phyloP scores from a whole-genome alignment of 2,329 filamentous ascomycete species.

The Diaporthe longicolla region DNA sequence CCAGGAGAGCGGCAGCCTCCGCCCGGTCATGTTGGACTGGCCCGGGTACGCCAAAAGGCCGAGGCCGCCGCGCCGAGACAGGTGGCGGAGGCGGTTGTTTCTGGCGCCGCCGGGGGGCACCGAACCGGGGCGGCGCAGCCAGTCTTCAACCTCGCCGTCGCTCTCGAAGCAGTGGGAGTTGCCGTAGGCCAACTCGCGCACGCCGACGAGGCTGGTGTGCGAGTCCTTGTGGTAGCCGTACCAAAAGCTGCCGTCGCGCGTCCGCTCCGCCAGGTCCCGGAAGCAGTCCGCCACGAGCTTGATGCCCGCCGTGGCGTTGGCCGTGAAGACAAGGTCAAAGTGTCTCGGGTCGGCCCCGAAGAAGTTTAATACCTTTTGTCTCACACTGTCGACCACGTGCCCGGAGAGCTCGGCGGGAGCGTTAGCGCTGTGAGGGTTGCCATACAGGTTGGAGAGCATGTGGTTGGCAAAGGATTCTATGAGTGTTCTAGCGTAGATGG shows the following conservation, averaged over 20 bases:
- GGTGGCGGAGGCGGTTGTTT: constrained; percentile 43
- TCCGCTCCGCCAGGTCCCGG: constrained; percentile 65
- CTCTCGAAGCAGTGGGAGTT: constrained; percentile 71
- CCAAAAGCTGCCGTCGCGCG: constrained; percentile 62
- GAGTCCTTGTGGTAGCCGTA: constrained; percentile 74
- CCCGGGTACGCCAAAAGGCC: constrained; percentile 74
- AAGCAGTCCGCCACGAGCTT: constrained; percentile 80
- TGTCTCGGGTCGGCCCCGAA: constrained; percentile 71
- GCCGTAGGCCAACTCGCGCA: constrained; percentile 72
- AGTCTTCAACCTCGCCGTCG: constrained; percentile 66
- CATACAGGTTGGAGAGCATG: constrained; percentile 71
- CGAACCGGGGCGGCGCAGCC: constrained; percentile 51
- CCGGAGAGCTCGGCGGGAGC: constrained; percentile 70
- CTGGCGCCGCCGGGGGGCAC: constrained; percentile 43
- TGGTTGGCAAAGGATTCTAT: constrained; percentile 68
- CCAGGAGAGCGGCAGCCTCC: constrained; percentile 73
- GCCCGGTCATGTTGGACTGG: constrained; percentile 79
- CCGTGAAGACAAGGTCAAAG: constrained; percentile 79
- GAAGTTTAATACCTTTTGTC: constrained; percentile 67
- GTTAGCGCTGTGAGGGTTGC: constrained; percentile 78
- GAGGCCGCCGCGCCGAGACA: constrained; percentile 46
- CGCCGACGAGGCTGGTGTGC: constrained; percentile 77
- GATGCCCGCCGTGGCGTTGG: constrained; percentile 91
- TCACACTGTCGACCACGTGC: constrained; percentile 68
- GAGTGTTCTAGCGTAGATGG: constrained; percentile 71